Conservation (phyloP, 169 alveolate species). For the Neospora caninum region DNA sequence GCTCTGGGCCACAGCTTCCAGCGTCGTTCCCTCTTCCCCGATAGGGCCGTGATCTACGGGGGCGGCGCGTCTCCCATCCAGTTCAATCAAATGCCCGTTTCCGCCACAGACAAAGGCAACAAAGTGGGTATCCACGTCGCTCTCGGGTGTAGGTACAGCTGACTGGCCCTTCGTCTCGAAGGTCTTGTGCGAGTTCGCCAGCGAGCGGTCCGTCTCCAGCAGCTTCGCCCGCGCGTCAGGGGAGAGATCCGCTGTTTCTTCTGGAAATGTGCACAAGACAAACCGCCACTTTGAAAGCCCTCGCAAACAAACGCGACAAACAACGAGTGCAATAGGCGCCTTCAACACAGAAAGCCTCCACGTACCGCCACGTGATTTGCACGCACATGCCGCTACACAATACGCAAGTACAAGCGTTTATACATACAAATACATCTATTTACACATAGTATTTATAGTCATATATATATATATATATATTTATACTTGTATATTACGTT, state of each 20-base stretch:
- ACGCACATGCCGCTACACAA: too few species aligned
- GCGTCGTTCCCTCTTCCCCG: not conserved
- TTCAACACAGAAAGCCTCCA: too few species aligned
- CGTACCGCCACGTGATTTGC: too few species aligned
- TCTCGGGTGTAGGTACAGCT: conserved; percentile 32
- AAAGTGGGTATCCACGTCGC: conserved; percentile 31
- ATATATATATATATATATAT: conserved; percentile 18
- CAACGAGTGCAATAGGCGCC: too few species aligned
- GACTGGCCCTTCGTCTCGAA: conserved; percentile 34
- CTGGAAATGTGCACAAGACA: not conserved
- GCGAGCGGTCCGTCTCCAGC: not conserved
- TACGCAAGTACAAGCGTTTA: not conserved
- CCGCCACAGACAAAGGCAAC: not conserved
- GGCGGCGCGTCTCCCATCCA: not conserved
- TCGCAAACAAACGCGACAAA: not conserved
- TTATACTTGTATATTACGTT: not conserved
- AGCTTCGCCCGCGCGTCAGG: not conserved
- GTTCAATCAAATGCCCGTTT: not conserved
- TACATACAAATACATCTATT: not conserved
- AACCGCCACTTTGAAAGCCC: not conserved
- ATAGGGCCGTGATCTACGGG: not conserved
- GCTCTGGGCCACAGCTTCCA: not conserved
- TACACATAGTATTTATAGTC: not conserved
- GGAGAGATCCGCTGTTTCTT: conserved; percentile 4
- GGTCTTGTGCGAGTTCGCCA: not conserved